A percentile compares a stretch with the other conserved stretches of the same genome.
Evolutionary conservation across 495 filamentous ascomycete species (phyloP).

Genomic region (Aspergillus indologenus): DNA sequence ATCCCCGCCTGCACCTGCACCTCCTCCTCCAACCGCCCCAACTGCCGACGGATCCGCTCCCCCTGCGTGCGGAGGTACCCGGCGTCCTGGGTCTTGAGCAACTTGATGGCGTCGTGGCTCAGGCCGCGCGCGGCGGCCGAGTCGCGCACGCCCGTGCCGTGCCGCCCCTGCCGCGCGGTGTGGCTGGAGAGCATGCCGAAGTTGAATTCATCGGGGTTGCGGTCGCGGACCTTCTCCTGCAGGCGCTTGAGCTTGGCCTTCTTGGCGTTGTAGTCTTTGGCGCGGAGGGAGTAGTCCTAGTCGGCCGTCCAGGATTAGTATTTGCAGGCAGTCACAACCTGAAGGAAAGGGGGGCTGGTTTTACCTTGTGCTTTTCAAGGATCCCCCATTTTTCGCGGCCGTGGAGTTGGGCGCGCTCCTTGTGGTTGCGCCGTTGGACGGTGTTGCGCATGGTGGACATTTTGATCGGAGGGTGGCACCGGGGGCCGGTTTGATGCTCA

Average conservation of each 20-base stretch:
- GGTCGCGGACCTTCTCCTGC: slow-evolving; percentile 73
- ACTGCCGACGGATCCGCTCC: slow-evolving; percentile 56
- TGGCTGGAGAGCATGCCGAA: slow-evolving; percentile 76
- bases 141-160: slow-evolving; percentile 50
- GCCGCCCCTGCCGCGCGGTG: slow-evolving; percentile 53
- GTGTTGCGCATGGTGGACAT: slow-evolving; percentile 86
- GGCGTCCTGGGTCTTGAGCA: slow-evolving; percentile 95
- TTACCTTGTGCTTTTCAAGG: slow-evolving; percentile 83
- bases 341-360: not conserved
- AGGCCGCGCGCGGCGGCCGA: slow-evolving; percentile 42
- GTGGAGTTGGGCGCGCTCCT: slow-evolving; percentile 81
- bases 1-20: slow-evolving; percentile 42
- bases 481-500: too few relatives aligned
- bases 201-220: slow-evolving; percentile 96
- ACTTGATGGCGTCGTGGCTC: slow-evolving; percentile 66
- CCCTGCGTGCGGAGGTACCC: slow-evolving; percentile 75
- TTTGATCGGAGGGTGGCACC: too few relatives aligned
- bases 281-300: slow-evolving; percentile 88
- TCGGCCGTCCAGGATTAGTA: slow-evolving; percentile 19
- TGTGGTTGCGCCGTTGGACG: slow-evolving; percentile 72
- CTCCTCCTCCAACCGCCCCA: slow-evolving; percentile 57
- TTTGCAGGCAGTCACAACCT: not conserved
- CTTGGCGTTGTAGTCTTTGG: slow-evolving; percentile 83
- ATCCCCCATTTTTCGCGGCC: slow-evolving; percentile 81
- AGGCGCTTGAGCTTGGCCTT: slow-evolving; percentile 75